These are phyloP conservation scores for Pugionium dolabratum DNA, from an alignment of 345 rosid genomes.

Conservation along the genomic window DNA sequence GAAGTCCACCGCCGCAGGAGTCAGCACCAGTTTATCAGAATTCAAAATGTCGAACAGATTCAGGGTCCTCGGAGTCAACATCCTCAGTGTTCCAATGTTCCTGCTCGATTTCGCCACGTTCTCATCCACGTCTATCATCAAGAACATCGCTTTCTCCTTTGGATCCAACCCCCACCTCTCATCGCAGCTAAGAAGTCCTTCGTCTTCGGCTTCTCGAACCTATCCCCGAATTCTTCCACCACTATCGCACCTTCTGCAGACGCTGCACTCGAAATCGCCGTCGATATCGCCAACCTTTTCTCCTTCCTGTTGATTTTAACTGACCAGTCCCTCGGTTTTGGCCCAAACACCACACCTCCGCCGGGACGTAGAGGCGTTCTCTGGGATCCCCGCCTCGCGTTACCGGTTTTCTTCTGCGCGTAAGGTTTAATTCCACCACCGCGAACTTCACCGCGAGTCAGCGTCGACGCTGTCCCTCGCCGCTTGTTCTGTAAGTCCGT, in stretches of 20 bases:
- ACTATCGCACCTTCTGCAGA: conserved; percentile 61
- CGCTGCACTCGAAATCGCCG: conserved; percentile 72
- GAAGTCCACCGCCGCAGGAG: conserved; percentile 70
- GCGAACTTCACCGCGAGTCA: conserved; percentile 82
- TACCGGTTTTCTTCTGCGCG: conserved; percentile 83
- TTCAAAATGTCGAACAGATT: conserved; percentile 89
- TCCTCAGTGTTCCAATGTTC: conserved; percentile 82
- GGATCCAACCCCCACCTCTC: conserved; percentile 94
- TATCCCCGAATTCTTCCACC: conserved; percentile 84
- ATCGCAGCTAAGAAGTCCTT: conserved; percentile 76
- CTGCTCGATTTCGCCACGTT: conserved; percentile 67
- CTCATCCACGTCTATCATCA: conserved; percentile 69
- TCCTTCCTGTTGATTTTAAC: conserved; percentile 90
- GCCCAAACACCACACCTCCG: conserved; percentile 88
- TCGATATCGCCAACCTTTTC: conserved; percentile 76
- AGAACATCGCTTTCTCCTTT: conserved; percentile 76
- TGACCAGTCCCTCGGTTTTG: conserved; percentile 85
- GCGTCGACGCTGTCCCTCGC: conserved; percentile 91
- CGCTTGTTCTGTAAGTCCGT: conserved; percentile 86
- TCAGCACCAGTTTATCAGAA: conserved; percentile 74
- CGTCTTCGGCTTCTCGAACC: conserved; percentile 76
- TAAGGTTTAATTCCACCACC: conserved; percentile 94
- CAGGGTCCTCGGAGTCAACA: conserved; percentile 86
- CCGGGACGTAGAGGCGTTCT: conserved; percentile 86
- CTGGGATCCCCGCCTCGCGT: conserved; percentile 74